Evolutionary conservation across 2,329 filamentous ascomycete species (phyloP).

Genomic region (Penicillium capsulatum): DNA sequence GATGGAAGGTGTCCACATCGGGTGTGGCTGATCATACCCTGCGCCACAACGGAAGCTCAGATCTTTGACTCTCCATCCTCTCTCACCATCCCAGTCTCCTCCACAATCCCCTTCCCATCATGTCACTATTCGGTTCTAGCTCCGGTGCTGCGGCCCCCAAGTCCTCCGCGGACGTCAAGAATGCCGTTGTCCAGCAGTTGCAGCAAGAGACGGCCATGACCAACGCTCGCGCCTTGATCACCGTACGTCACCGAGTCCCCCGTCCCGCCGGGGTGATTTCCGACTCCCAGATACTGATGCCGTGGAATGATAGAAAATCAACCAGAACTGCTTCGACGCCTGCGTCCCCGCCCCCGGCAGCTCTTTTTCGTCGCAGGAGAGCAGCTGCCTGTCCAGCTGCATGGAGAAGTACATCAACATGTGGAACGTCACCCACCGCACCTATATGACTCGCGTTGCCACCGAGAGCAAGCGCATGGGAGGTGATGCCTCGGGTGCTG

Average conservation of each 20-base stretch:
- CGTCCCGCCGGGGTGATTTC: slow-evolving; percentile 1
- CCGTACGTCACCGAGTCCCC: slow-evolving; percentile 47
- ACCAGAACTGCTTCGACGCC: slow-evolving; percentile 74
- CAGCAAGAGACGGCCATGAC: slow-evolving; percentile 60
- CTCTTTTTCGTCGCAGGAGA: slow-evolving; percentile 63
- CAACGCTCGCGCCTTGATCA: slow-evolving; percentile 67
- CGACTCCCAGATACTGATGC: background rate
- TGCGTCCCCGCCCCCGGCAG: slow-evolving; percentile 66
- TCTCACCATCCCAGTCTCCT: slow-evolving; percentile 1
- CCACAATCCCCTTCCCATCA: slow-evolving; percentile 19
- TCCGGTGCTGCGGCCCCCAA: slow-evolving; percentile 23
- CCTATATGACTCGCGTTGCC: slow-evolving; percentile 57
- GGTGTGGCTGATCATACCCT: slow-evolving; percentile 14
- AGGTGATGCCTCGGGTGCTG: slow-evolving; percentile 23
- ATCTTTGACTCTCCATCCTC: slow-evolving; percentile 5
- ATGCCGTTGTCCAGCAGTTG: slow-evolving; percentile 61
- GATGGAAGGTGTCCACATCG: slow-evolving; percentile 17
- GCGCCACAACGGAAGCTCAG: slow-evolving; percentile 9
- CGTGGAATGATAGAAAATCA: slow-evolving; percentile 60
- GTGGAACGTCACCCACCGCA: slow-evolving; percentile 69
- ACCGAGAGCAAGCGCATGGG: slow-evolving; percentile 55
- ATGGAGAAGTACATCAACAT: slow-evolving; percentile 81
- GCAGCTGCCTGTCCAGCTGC: slow-evolving; percentile 67
- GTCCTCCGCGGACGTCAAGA: slow-evolving; percentile 41
- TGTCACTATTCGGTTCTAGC: slow-evolving; percentile 39